Evolutionary conservation across 805 yeast genomes (phyloP), one percentile per base, ranked within the genome.

Genomic region (Pichia thaimueangensis): DNA sequence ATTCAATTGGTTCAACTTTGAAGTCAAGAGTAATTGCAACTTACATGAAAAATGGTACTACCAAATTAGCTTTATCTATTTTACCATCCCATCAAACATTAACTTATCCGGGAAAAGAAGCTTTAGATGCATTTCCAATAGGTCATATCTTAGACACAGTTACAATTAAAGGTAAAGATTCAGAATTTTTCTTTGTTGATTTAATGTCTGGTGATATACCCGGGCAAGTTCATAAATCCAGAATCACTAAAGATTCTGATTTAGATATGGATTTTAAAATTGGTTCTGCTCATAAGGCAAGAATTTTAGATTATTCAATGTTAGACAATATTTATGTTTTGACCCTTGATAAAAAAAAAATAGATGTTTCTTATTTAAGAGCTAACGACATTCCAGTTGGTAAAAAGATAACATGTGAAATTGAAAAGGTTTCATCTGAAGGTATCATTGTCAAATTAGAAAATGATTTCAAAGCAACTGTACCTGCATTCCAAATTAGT

Each of bases 201-300:
- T 58, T 85, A 30, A 84, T 83, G 20, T 69, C 71, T 21, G 69
- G 71, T 6, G 57, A 68, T 35, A 51, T 67, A 8, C 55, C 68
- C 11, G 97, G 95, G 30, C 86, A 81, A 63, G 85, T 81, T 2
- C 96, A 91, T 57, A 67, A 77, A 37, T 83, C 97, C 1, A 81
- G 81, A 51, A 60, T 84, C 33, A 76, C 80, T 46, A 68, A 70
- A 10, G 69, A 67, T 28, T 63, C 70, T 37, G 59, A 65, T 30
- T 51, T 71, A 22, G 73, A 68, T 28, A 66, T 62, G 59, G 75
- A 62, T 57, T 86, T 73, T 63, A 69, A 69, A 32, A 61, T 70
- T 16, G 94, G 89, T 1, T 71, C 95, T 1, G 67, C 68, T 9
- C 91, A 85, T 58, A 62, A 65, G 36, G 95, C 95, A 5, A 78